phyloP scores from a whole-genome alignment of 2,329 filamentous ascomycete species.

The Dothiorella sarmentorum region DNA sequence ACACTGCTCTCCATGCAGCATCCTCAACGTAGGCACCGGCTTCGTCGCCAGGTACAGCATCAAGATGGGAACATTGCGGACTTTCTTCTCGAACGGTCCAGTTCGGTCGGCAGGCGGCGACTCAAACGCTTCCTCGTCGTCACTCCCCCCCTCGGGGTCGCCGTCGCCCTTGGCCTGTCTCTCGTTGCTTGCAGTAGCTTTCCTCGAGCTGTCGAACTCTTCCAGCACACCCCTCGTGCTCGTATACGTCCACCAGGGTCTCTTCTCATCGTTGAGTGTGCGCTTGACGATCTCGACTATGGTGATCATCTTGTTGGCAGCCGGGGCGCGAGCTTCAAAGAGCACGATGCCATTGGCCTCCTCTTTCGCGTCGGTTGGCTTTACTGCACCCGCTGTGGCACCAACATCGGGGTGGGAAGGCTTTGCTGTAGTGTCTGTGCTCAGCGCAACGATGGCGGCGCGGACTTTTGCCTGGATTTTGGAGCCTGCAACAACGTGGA shows the following conservation, averaged over 20 bases:
- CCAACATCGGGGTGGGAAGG: not conserved
- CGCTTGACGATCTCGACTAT: constrained; percentile 59
- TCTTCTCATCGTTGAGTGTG: constrained; percentile 40
- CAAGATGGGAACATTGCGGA: constrained; percentile 53
- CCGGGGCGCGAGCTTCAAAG: constrained; percentile 18
- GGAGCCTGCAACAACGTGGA: constrained; percentile 13
- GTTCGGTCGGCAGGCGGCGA: constrained; percentile 48
- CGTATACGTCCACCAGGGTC: constrained; percentile 44
- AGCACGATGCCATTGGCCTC: not conserved
- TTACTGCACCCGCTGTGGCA: not conserved
- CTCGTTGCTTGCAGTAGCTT: not conserved
- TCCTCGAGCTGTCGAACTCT: constrained; percentile 11
- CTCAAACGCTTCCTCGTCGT: constrained; percentile 54
- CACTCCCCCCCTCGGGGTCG: constrained; percentile 24
- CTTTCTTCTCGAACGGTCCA: constrained; percentile 45
- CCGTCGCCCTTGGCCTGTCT: not conserved
- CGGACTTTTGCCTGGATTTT: constrained; percentile 16
- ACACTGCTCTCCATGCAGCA: constrained; percentile 37
- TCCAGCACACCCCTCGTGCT: constrained; percentile 28
- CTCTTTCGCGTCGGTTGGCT: not conserved
- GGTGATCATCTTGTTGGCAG: constrained; percentile 63
- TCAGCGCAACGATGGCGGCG: not conserved
- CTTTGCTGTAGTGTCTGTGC: not conserved
- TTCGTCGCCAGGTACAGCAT: constrained; percentile 57
- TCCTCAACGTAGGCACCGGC: constrained; percentile 55